phyloP scores from a whole-genome alignment of 2,329 filamentous ascomycete species.

The Onygenales sp. region DNA sequence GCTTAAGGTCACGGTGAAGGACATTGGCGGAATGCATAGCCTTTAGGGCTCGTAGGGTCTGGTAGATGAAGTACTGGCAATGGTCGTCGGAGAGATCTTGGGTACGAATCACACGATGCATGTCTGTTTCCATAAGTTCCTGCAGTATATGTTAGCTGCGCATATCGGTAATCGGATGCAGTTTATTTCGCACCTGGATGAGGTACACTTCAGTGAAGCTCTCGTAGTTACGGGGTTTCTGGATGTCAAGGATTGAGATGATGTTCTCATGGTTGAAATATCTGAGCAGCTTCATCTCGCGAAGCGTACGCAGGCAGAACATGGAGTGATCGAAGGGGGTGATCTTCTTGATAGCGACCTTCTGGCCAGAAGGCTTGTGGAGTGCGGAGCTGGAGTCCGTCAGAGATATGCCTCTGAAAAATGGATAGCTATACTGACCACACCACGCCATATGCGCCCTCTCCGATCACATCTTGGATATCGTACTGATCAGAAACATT shows the following conservation, averaged over 20 bases:
- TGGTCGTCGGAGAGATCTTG: conserved; percentile 98
- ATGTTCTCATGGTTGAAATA: conserved; percentile 99
- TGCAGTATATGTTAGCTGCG: conserved; percentile 26
- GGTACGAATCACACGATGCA: conserved; percentile 97
- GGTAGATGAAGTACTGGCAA: conserved; percentile 99
- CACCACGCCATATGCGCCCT: conserved; percentile 96
- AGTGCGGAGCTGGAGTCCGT: conserved; percentile 65
- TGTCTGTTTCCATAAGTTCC: conserved; percentile 99
- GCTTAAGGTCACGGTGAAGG: conserved; percentile 92
- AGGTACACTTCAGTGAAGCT: conserved; percentile 96
- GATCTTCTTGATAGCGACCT: conserved; percentile 99
- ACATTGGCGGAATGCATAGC: conserved; percentile 99
- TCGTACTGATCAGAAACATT: conserved; percentile 99
- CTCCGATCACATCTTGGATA: conserved; percentile 97
- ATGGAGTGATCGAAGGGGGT: conserved; percentile 98
- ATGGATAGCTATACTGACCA: conserved; percentile 55
- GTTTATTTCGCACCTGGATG: conserved; percentile 64
- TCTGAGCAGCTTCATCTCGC: conserved; percentile 96
- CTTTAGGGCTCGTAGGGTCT: conserved; percentile 93
- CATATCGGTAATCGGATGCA: background rate
- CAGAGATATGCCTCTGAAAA: conserved; percentile 6
- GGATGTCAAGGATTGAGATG: conserved; percentile 98
- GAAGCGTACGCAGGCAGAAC: conserved; percentile 92
- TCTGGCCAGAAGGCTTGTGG: conserved; percentile 95
- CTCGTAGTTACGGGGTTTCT: conserved; percentile 94